Evolutionary conservation across 1,284 basidiomycete genomes (phyloP).

Genomic region (Porodaedalea pini): DNA sequence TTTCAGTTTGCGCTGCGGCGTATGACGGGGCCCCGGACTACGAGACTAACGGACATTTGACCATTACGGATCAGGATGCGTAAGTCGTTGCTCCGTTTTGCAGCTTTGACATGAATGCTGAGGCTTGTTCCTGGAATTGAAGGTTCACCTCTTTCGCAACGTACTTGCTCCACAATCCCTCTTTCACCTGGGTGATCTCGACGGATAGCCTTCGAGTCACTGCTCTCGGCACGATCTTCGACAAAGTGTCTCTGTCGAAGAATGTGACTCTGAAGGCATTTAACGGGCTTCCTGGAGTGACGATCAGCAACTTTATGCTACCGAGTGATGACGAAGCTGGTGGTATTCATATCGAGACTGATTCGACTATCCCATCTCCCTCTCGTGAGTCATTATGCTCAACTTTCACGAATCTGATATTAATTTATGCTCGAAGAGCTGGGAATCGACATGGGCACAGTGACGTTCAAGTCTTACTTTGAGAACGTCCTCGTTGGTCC

Average conservation of each 20-base stretch:
- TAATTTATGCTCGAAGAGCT: constrained; percentile 43
- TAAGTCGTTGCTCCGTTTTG: constrained; percentile 29
- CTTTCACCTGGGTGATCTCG: constrained; percentile 71
- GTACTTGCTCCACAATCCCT: constrained; percentile 61
- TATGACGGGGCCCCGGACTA: constrained; percentile 68
- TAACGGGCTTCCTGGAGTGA: constrained; percentile 64
- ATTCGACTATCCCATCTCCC: constrained; percentile 63
- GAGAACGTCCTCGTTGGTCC: constrained; percentile 51
- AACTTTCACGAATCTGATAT: background rate
- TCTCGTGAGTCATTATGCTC: constrained; percentile 44
- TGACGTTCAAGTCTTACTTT: constrained; percentile 63
- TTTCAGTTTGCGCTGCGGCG: constrained; percentile 63
- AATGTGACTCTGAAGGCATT: constrained; percentile 68
- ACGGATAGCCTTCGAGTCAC: constrained; percentile 58
- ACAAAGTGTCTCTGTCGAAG: constrained; percentile 63
- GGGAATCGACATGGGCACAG: constrained; percentile 70
- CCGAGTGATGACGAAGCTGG: constrained; percentile 63
- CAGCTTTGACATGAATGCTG: background rate
- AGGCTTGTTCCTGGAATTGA: background rate
- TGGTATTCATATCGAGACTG: constrained; percentile 68
- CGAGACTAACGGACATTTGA: constrained; percentile 45
- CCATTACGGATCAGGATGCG: constrained; percentile 50
- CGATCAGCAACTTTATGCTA: constrained; percentile 66
- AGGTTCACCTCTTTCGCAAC: constrained; percentile 69
- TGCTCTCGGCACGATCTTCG: constrained; percentile 69